phyloP scores from a whole-genome alignment of 1,139 yeast genomes.

The Suhomyces bokatorum region DNA sequence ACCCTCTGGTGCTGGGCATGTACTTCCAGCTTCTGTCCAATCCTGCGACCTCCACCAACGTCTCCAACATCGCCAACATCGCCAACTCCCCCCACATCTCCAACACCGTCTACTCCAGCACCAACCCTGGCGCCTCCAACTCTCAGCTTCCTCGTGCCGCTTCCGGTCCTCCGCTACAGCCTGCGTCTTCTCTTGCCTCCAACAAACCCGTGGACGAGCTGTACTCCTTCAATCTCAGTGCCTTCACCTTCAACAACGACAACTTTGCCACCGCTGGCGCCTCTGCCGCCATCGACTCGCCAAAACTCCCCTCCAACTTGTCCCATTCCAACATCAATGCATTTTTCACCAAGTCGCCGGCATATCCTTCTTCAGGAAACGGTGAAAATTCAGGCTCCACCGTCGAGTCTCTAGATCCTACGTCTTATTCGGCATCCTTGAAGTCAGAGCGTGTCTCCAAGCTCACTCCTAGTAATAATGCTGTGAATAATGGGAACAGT shows the following conservation, averaged over 20 bases:
- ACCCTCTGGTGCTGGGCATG: no score
- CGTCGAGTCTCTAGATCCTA: no score
- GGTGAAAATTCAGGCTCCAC: no score
- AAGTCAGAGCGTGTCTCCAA: background rate
- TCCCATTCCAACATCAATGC: constrained; percentile 23
- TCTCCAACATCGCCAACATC: constrained; percentile 32
- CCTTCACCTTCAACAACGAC: constrained; percentile 32
- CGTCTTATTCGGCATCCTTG: background rate
- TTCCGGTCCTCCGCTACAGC: no score
- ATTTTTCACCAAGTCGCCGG: constrained; percentile 20
- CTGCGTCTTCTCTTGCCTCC: constrained; percentile 10
- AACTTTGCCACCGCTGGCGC: constrained; percentile 2
- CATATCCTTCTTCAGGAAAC: background rate
- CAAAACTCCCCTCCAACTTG: constrained; percentile 4
- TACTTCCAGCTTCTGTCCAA: no score
- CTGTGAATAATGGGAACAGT: background rate
- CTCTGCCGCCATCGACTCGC: constrained; percentile 3
- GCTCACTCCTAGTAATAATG: background rate
- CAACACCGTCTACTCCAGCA: background rate
- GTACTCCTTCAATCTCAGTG: constrained; percentile 37
- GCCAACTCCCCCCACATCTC: constrained; percentile 19
- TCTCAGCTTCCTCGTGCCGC: no score
- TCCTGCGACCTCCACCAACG: constrained; percentile 20
- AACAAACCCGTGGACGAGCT: constrained; percentile 27
- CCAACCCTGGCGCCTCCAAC: background rate